These are phyloP conservation scores for Diutina ranongensis DNA, from an alignment of 1,139 yeast species.

Conservation along the genomic window DNA sequence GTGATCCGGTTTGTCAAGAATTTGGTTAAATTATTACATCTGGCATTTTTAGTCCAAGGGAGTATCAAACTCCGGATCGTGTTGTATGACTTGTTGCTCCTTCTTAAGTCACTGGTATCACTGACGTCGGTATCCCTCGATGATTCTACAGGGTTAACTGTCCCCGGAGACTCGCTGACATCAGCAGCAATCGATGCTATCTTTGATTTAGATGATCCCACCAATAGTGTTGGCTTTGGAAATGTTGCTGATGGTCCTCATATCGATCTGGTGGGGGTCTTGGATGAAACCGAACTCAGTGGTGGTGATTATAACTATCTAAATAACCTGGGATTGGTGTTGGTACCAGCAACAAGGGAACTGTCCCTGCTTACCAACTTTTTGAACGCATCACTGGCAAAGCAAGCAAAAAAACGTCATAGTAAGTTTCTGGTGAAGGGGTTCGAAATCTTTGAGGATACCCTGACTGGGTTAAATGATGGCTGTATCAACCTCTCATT, in stretches of 20 bases:
- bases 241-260: background rate
- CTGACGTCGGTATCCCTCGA: constrained; percentile 3
- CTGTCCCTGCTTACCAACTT: constrained; percentile 9
- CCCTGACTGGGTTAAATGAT: constrained; percentile 49
- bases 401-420: constrained; percentile 13
- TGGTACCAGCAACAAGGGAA: constrained; percentile 12
- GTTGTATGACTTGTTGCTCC: constrained; percentile 49
- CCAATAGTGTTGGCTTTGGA: background rate
- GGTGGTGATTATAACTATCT: constrained; percentile 9
- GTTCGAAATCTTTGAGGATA: constrained; percentile 63
- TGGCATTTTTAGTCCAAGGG: constrained; percentile 23
- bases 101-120: constrained; percentile 33
- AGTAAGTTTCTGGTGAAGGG: constrained; percentile 22
- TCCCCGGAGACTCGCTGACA: too few species aligned
- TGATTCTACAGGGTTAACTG: too few species aligned
- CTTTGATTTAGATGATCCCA: background rate
- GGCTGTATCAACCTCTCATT: constrained; percentile 60
- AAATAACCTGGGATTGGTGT: constrained; percentile 14
- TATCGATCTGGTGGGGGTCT: constrained; percentile 7
- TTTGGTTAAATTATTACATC: constrained; percentile 34
- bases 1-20: constrained; percentile 29
- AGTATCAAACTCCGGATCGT: constrained; percentile 46
- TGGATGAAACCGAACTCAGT: constrained; percentile 5
- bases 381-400: constrained; percentile 11
- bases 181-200: background rate